These are phyloP conservation scores for Colletotrichum spaethianum DNA, from an alignment of 2,329 filamentous ascomycete species.

Conservation along the genomic window DNA sequence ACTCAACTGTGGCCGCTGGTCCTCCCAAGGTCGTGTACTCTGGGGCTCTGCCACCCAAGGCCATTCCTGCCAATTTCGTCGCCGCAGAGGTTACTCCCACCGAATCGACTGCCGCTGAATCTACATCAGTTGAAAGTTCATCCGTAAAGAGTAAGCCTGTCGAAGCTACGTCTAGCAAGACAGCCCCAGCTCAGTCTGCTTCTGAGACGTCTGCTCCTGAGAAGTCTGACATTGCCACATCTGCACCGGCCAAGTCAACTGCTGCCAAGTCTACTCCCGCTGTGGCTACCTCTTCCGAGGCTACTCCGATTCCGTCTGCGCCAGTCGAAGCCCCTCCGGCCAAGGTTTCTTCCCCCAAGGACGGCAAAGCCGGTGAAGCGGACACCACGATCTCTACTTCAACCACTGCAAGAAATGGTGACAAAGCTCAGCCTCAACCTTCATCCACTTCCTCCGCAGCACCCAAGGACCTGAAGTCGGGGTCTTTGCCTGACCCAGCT, in stretches of 20 bases:
- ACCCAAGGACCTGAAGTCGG: not conserved
- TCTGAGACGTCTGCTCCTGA: not conserved
- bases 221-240: not conserved
- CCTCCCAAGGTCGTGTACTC: slow-evolving; percentile 35
- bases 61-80: slow-evolving; percentile 19
- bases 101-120: not conserved
- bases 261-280: not conserved
- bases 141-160: not conserved
- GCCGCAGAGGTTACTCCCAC: not conserved
- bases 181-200: not conserved
- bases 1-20: slow-evolving; percentile 7
- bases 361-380: not conserved
- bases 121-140: not conserved
- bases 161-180: not conserved
- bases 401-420: not conserved
- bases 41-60: slow-evolving; percentile 17
- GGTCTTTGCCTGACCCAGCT: not conserved
- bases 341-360: not conserved
- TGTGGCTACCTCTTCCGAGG: not conserved
- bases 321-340: not conserved
- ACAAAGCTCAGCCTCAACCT: not conserved
- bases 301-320: not conserved
- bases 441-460: not conserved
- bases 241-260: not conserved
- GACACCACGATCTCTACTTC: not conserved